Evolutionary conservation across 768 basidiomycete species (phyloP).

Genomic region (Leucogyrophana mollusca): DNA sequence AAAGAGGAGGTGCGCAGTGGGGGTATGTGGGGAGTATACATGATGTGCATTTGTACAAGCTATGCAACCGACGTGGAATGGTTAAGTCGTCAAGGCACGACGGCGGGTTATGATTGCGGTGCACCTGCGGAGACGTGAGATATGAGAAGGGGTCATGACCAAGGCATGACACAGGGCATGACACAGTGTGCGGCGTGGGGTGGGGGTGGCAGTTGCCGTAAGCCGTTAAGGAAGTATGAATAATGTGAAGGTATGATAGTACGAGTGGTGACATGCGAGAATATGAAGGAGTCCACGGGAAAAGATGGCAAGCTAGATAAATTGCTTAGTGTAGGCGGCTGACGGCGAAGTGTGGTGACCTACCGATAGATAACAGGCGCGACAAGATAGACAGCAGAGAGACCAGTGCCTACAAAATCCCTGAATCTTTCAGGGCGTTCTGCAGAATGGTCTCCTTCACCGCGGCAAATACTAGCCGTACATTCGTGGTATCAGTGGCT

Average conservation of each 20-base stretch:
- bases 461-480: conserved; percentile 78
- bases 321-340: too few relatives aligned
- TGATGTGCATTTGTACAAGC: neutral
- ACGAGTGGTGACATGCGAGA: too few relatives aligned
- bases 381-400: neutral
- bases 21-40: neutral
- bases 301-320: neutral
- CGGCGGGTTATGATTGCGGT: too few relatives aligned
- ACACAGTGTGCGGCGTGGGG: neutral
- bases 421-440: conserved; percentile 83
- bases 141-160: too few relatives aligned
- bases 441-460: conserved; percentile 93
- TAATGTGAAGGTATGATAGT: too few relatives aligned
- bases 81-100: too few relatives aligned
- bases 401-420: conserved; percentile 55
- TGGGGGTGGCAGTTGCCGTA: too few relatives aligned
- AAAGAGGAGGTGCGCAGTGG: neutral
- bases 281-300: neutral
- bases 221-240: too few relatives aligned
- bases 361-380: conserved; percentile 27
- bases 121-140: too few relatives aligned
- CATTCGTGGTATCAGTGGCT: conserved; percentile 86
- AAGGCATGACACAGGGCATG: neutral
- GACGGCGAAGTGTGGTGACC: too few relatives aligned
- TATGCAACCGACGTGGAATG: too few relatives aligned